These are phyloP conservation scores for Kentomonas sorsogonicus DNA, from an alignment of 208 protist species.

Conservation along the genomic window DNA sequence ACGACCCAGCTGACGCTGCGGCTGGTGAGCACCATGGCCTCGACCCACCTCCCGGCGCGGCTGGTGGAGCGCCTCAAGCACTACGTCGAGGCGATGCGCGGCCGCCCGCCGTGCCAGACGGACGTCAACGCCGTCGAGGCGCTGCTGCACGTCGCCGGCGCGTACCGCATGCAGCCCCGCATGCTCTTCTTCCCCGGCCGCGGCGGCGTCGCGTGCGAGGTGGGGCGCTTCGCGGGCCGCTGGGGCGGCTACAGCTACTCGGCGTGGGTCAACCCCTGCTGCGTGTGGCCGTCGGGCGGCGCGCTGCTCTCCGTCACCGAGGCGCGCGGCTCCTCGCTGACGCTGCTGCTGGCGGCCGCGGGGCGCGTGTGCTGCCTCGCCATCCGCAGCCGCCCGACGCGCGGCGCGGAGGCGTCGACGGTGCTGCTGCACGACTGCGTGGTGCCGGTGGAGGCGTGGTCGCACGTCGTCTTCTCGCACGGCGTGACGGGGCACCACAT, in stretches of 20 bases:
- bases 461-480: constrained; percentile 73
- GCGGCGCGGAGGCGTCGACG: constrained; percentile 16
- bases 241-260: constrained; percentile 74
- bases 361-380: constrained; percentile 61
- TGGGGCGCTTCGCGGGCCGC: constrained; percentile 26
- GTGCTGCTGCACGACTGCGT: constrained; percentile 36
- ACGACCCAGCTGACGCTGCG: constrained; percentile 60
- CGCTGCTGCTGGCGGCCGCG: constrained; percentile 55
- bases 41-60: constrained; percentile 33
- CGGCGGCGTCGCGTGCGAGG: constrained; percentile 47
- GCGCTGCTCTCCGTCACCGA: constrained; percentile 72
- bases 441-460: constrained; percentile 62
- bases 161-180: constrained; percentile 28
- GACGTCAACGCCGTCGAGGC: constrained; percentile 73
- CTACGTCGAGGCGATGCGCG: constrained; percentile 50
- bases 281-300: constrained; percentile 68
- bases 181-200: constrained; percentile 66
- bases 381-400: constrained; percentile 26
- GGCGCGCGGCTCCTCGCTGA: constrained; percentile 31
- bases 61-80: constrained; percentile 37
- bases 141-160: constrained; percentile 56
- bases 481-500: constrained; percentile 38
- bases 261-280: constrained; percentile 73
- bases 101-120: constrained; percentile 34
- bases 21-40: constrained; percentile 52